Evolutionary conservation across 208 protist genomes (phyloP), one percentile per base, ranked within the genome.

Genomic region (Trypanosoma vivax): DNA sequence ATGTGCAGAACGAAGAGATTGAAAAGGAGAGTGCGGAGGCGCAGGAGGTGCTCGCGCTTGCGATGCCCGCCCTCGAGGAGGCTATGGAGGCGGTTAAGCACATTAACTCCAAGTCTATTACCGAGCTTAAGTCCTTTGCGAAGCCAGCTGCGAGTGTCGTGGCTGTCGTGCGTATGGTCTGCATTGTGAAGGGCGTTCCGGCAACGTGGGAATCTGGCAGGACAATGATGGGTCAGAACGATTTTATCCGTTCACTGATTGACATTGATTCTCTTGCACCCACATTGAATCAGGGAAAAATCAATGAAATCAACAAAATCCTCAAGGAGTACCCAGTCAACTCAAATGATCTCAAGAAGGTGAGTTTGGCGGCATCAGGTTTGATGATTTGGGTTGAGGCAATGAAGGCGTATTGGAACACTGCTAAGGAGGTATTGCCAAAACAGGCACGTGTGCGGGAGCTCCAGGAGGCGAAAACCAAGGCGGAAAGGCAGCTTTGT

Each of bases 311-410:
- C 40, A 96, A 97, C 66, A 82, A 87, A 21, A 87, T 97, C 13
- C 76, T 97, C 39, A 97, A 90, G 60, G 81, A 92, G 51, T 90
- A 88, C 50, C 71, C 76, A 16, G 84, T 99, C 31, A 87, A 96
- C 34, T 90, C 88, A 24, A 91, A 86, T 50, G 83, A 89, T 35
- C 73, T 95, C 29, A 91, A 92, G 69, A 90, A 90, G 68, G 79
- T 90, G 6, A 95, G 88, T 65, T 68, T 90, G 49, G 94, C 97
- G 18, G 96, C 88, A 39, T 89, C 86, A 5, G 92, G 86, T 5
- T 69, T 99, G 28, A 95, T 98, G 75, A 88, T 89, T 35, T 99
- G 97, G 97, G 95, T 99, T 16, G 75, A 92, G 62, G 96, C 97
- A 39, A 98, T 99, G 77, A 88, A 97, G 47, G 80, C 94, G 51